Percentiles rank a stretch among this genome's conserved stretches.
Conservation (phyloP, 2,329 filamentous ascomycete species). For the Didymellaceae sp. region DNA sequence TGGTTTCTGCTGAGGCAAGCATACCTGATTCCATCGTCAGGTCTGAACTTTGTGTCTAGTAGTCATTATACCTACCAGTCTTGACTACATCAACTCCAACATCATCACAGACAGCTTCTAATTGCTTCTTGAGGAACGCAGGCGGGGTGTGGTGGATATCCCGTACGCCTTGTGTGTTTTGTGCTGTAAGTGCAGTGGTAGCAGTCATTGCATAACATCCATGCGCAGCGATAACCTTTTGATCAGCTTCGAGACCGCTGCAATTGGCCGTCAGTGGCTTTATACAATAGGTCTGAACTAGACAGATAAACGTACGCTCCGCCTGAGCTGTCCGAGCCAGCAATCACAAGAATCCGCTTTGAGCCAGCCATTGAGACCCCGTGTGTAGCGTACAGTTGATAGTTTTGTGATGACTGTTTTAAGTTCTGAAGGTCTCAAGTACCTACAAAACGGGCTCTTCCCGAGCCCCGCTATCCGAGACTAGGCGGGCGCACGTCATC, state of each 20-base stretch:
- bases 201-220: constrained; percentile 96
- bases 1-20: constrained; percentile 75
- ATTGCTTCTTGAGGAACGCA: constrained; percentile 81
- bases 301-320: constrained; percentile 70
- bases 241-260: constrained; percentile 93
- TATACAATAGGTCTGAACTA: constrained; percentile 18
- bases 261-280: constrained; percentile 28
- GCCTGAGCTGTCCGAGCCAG: constrained; percentile 88
- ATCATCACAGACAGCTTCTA: constrained; percentile 83
- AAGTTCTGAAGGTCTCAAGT: constrained; percentile 16
- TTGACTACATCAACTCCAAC: constrained; percentile 90
- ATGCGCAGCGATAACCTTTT: constrained; percentile 92
- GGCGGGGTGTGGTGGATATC: constrained; percentile 81
- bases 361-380: constrained; percentile 30
- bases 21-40: constrained; percentile 65
- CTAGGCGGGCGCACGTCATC: constrained; percentile 36
- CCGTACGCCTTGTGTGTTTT: constrained; percentile 86
- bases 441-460: constrained; percentile 13
- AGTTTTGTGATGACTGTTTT: too few relatives aligned
- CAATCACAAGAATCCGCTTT: constrained; percentile 76
- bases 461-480: constrained; percentile 34
- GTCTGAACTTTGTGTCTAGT: background rate
- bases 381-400: too few relatives aligned
- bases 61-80: constrained; percentile 66
- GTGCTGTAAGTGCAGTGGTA: constrained; percentile 92